Evolutionary conservation across 23 red algal genomes (phyloP), one percentile per base, ranked within the genome.

Genomic region (Chondrus crispus): DNA sequence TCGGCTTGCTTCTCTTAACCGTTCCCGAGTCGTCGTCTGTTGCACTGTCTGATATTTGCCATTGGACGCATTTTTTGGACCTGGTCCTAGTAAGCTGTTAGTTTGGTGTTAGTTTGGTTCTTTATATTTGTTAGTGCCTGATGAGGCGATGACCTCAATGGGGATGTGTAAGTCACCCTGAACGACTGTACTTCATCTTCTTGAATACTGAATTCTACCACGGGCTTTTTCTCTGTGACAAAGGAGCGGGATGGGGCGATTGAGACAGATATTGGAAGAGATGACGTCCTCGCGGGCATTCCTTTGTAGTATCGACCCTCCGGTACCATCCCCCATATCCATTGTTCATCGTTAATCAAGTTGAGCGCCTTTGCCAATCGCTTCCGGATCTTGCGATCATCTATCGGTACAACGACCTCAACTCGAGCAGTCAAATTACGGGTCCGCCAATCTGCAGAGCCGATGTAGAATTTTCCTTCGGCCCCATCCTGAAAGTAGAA

Each of bases 371-470:
- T 93, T 19, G 85, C 78, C 28, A 98, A 53, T 47, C 85, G 91
- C 81, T 93, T 89, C 62, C 93, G 84, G 13, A 98, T 49, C 43
- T 81, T 48, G 19, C 44, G 28, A 88, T 98, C 96, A 22, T 95
- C 88, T 6, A 98, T 87, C 6, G 96, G 96, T 3, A 94, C 85
- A 20, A 90, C 72, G 1, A 95, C 96, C 72, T 98, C 96, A 18
- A 95, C 80, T 51, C 96, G 81, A 2, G 41, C 86, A 4, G 71
- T 79, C 16, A 98, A 81, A 62, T 98, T 98, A 14, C 96, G 91
- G 32, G 90, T 88, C 46, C 96, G 64, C 96, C 96, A 98, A 85
- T 98, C 96, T 41, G 96, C 96, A 42, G 90, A 94, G 18, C 96
- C 93, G 85, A 98, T 98, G 62, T 91, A 98, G 55, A 85, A 95